phyloP scores from a whole-genome alignment of 2,329 filamentous ascomycete species.

The Claviceps spartinae region DNA sequence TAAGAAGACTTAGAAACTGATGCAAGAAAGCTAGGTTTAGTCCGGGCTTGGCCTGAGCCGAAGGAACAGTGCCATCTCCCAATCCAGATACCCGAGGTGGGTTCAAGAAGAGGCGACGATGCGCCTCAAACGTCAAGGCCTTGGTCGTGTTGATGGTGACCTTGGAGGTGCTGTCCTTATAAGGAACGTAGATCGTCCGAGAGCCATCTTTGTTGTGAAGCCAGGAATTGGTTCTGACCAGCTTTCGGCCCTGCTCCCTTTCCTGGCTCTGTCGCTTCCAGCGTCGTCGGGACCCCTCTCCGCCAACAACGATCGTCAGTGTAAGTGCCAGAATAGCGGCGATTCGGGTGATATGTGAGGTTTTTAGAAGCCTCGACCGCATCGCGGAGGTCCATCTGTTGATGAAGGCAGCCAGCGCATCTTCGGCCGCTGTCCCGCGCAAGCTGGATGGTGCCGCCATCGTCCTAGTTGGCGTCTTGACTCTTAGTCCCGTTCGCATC shows the following conservation, averaged over 20 bases:
- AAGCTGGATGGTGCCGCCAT: slow-evolving; percentile 90
- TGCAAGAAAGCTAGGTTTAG: slow-evolving; percentile 92
- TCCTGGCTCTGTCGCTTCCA: slow-evolving; percentile 63
- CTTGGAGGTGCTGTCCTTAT: slow-evolving; percentile 76
- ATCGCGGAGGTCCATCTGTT: slow-evolving; percentile 44
- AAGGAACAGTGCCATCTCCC: slow-evolving; percentile 62
- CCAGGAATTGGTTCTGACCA: slow-evolving; percentile 84
- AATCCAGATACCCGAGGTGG: slow-evolving; percentile 74
- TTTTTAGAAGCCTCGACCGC: slow-evolving; percentile 42
- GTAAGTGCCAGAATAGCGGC: slow-evolving; percentile 64
- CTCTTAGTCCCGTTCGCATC: not conserved
- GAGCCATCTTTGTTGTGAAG: slow-evolving; percentile 89
- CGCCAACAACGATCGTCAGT: slow-evolving; percentile 63
- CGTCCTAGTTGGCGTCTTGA: not conserved
- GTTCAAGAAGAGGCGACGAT: slow-evolving; percentile 83
- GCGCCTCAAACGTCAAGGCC: slow-evolving; percentile 87
- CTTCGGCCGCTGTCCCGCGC: slow-evolving; percentile 48
- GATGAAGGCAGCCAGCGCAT: slow-evolving; percentile 51
- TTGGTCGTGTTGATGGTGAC: slow-evolving; percentile 87
- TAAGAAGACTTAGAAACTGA: slow-evolving; percentile 89
- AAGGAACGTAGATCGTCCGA: slow-evolving; percentile 87
- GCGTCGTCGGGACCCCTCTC: slow-evolving; percentile 66
- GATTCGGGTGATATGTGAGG: slow-evolving; percentile 58
- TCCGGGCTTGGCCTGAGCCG: slow-evolving; percentile 82
- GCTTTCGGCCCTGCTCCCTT: slow-evolving; percentile 65